A percentile compares a stretch with the other conserved stretches of the same genome.
Evolutionary conservation across 805 yeast genomes (phyloP).

Genomic region (Cyberlindnera japonica): DNA sequence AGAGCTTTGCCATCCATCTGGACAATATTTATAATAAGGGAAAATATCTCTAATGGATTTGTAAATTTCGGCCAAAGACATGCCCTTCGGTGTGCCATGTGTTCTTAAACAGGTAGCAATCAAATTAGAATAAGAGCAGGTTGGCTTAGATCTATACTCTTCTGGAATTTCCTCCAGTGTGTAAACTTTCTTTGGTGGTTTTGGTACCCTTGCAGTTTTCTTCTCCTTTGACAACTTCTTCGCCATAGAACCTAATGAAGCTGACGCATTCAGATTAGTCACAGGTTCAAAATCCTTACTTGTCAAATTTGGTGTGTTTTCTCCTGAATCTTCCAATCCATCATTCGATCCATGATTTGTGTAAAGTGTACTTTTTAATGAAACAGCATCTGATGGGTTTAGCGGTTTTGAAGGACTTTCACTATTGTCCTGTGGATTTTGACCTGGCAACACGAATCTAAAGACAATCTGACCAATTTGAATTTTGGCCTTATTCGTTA

Average conservation of each 20-base stretch:
- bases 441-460: conserved; percentile 77
- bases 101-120: conserved; percentile 75
- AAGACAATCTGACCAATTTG: conserved; percentile 94
- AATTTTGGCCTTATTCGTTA: conserved; percentile 74
- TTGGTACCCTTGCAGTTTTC: conserved; percentile 48
- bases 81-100: conserved; percentile 63
- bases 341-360: conserved; percentile 19
- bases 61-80: conserved; percentile 81
- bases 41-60: conserved; percentile 81
- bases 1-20: conserved; percentile 97
- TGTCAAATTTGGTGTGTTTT: conserved; percentile 17
- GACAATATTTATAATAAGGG: conserved; percentile 90
- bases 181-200: conserved; percentile 58
- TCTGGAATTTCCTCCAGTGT: conserved; percentile 83
- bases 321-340: conserved; percentile 12
- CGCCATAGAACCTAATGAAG: conserved; percentile 1
- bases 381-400: conserved; percentile 61
- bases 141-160: conserved; percentile 81
- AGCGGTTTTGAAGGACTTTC: conserved; percentile 37
- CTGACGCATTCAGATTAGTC: conserved; percentile 12
- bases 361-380: conserved; percentile 49
- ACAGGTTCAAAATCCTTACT: conserved; percentile 26
- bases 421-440: conserved; percentile 38
- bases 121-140: conserved; percentile 73
- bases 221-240: conserved; percentile 38